Evolutionary conservation across 2,329 filamentous ascomycete species (phyloP).

Genomic region (Colletotrichum sp.): DNA sequence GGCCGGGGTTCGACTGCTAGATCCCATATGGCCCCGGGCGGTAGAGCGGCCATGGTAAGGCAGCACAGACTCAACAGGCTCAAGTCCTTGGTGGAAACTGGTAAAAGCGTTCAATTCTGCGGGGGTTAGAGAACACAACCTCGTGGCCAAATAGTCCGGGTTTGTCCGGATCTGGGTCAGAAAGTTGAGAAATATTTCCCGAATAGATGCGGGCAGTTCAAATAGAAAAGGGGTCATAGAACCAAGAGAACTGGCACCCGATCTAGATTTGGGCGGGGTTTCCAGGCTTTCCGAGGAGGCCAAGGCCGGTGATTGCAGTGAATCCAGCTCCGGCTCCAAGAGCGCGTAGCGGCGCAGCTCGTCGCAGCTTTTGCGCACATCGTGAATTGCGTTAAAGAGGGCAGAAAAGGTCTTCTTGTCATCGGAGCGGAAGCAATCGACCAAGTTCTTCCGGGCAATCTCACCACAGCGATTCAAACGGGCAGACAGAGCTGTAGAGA

Average conservation of each 20-base stretch:
- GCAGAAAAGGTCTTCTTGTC: constrained; percentile 79
- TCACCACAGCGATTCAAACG: constrained; percentile 77
- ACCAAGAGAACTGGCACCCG: constrained; percentile 40
- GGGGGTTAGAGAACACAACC: constrained; percentile 76
- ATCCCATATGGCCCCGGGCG: constrained; percentile 46
- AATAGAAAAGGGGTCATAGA: constrained; percentile 65
- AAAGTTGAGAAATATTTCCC: constrained; percentile 79
- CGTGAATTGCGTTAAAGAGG: constrained; percentile 78
- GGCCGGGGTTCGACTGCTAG: constrained; percentile 30
- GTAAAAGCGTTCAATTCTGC: constrained; percentile 79
- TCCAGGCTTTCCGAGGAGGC: constrained; percentile 31
- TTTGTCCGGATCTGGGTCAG: constrained; percentile 83
- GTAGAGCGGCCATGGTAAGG: constrained; percentile 65
- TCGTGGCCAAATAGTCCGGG: constrained; percentile 83
- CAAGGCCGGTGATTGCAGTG: constrained; percentile 55
- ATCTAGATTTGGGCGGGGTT: background rate
- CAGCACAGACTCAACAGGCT: constrained; percentile 83
- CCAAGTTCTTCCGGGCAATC: constrained; percentile 74
- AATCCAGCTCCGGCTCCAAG: constrained; percentile 74
- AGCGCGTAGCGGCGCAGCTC: constrained; percentile 73
- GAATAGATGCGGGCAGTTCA: constrained; percentile 76
- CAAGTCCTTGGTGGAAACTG: constrained; percentile 77
- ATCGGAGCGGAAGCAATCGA: constrained; percentile 78
- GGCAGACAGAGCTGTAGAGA: constrained; percentile 76
- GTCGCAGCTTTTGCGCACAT: constrained; percentile 79